Evolutionary conservation across 2,329 filamentous ascomycete genomes (phyloP), one percentile per base, ranked within the genome.

Genomic region (Triangularia verruculosa): DNA sequence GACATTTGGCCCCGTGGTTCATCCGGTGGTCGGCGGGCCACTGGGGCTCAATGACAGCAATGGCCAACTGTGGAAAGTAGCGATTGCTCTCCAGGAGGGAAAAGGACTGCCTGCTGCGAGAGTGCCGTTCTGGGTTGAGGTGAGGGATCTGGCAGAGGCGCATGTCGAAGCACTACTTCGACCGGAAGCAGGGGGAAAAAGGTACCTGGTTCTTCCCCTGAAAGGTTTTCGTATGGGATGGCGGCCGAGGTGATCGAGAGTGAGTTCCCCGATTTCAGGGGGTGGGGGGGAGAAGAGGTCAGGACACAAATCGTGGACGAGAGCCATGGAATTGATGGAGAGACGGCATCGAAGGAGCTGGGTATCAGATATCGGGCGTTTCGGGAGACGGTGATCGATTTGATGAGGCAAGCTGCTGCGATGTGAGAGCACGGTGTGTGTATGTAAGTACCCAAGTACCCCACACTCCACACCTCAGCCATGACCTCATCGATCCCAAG

Each of bases 121-220:
- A 0, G 77, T 80, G 1, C 75, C 75, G 0, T 77, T 78, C 54
- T 83, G 77, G 77, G 76, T 82, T 20, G 80, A 83, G 64, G 80
- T 79, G 0, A 70, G 80, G 4, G 80, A 82, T 66, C 69, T 83
- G 1, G 80, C 80, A 0, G 64, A 69, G 12, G 79, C 78, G 0
- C 81, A 82, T 66, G 75, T 80, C 1, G 74, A 77, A 52, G 79
- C 80, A 1, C 68, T 80, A 2, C 32, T 81, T 12, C 70, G 68
- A 2, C 71, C 71, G 0, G 75, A 75, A 2, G 77, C 71, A 0
- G 75, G 74, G 0, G 75, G 75, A 0, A 78, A 78, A 66, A 69
- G 81, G 52, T 83, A 76, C 63, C 72, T 76, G 1, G 73, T 76
- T 15, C 76, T 0, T 74, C 78, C 0, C 74, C 78, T 0, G 78